phyloP scores from a whole-genome alignment of 2,329 filamentous ascomycete species.

The Ophiostoma triangulosporum region DNA sequence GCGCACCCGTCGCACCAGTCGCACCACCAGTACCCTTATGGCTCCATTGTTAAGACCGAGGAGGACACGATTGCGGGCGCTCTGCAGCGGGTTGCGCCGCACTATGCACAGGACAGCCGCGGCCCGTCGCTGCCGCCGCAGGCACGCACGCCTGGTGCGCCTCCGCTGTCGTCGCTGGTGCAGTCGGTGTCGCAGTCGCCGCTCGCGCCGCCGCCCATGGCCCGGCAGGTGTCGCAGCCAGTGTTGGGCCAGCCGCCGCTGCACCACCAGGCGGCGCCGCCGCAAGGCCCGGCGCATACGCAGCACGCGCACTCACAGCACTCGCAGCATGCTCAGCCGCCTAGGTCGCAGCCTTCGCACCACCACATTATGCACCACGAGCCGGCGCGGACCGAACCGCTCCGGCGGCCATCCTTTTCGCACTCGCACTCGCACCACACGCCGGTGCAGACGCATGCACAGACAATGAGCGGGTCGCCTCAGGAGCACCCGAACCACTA shows the following conservation, averaged over 20 bases:
- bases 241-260: background rate
- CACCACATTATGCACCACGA: conserved; percentile 5
- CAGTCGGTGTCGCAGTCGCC: conserved; percentile 1
- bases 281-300: background rate
- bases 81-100: conserved; percentile 9
- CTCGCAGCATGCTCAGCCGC: background rate
- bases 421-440: conserved; percentile 2
- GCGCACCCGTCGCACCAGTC: background rate
- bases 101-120: conserved; percentile 2
- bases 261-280: background rate
- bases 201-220: background rate
- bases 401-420: conserved; percentile 4
- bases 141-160: background rate
- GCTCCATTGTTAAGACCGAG: conserved; percentile 11
- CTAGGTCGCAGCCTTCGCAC: background rate
- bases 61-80: conserved; percentile 9
- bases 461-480: conserved; percentile 6
- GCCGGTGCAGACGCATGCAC: background rate
- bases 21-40: background rate
- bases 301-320: background rate
- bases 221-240: background rate
- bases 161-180: background rate
- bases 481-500: conserved; percentile 7
- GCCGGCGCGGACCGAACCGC: conserved; percentile 2
- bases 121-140: background rate